Evolutionary conservation across 83 land plant genomes (phyloP).

Genomic region (Larix sibirica): DNA sequence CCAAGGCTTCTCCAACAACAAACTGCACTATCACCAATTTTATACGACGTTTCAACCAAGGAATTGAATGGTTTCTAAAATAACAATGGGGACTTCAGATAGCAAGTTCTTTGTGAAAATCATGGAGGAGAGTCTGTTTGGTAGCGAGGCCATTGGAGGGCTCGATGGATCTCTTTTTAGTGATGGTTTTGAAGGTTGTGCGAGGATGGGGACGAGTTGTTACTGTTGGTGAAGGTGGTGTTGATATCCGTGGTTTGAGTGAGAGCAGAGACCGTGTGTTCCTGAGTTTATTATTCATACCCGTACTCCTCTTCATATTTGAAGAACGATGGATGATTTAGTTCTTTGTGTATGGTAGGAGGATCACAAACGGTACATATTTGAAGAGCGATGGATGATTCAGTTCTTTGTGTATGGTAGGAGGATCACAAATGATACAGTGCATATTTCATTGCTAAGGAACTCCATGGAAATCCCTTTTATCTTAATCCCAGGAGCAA

Average conservation of each 20-base stretch:
- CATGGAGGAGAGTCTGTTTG: slow-evolving; percentile 6
- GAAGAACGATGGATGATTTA: neutral
- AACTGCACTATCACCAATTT: neutral
- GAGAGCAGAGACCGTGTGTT: too few relatives aligned
- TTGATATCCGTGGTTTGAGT: too few relatives aligned
- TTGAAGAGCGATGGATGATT: too few relatives aligned
- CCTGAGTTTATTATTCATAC: neutral
- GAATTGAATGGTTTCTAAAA: neutral
- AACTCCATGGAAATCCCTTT: too few relatives aligned
- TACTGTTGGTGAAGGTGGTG: neutral
- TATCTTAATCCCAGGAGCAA: too few relatives aligned
- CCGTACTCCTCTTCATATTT: slow-evolving; percentile 9
- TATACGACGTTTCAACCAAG: neutral
- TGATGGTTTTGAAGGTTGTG: neutral
- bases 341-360: too few relatives aligned
- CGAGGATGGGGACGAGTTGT: neutral
- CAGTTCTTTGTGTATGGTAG: too few relatives aligned
- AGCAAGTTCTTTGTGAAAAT: neutral
- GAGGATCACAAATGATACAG: too few relatives aligned
- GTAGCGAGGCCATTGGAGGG: neutral
- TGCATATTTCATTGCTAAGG: too few relatives aligned
- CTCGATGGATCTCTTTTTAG: neutral
- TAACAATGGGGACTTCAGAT: neutral
- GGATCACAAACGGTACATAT: too few relatives aligned
- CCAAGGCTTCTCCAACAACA: slow-evolving; percentile 66